Evolutionary conservation across 202 grass and related monocot genomes (phyloP).

Genomic region (Zizania palustris): DNA sequence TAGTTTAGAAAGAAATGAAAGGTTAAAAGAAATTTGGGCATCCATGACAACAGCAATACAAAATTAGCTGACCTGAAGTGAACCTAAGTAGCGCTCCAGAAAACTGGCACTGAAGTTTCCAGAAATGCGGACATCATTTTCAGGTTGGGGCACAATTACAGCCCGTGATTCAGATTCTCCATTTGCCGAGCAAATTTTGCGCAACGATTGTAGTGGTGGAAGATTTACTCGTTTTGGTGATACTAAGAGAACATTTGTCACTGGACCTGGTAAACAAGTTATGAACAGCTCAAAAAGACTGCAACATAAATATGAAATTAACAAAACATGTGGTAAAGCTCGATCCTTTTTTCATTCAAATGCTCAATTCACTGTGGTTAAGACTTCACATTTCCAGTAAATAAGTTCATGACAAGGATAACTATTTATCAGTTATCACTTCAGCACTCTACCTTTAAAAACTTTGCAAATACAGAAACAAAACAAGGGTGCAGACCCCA

Average conservation of each 20-base stretch:
- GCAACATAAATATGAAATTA: constrained; percentile 15
- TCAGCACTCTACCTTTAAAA: background rate
- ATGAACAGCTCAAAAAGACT: constrained; percentile 1
- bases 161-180: constrained; percentile 39
- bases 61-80: constrained; percentile 49
- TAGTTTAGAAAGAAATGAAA: constrained; percentile 8
- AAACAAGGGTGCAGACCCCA: background rate
- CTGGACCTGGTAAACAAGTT: constrained; percentile 50
- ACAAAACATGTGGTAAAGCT: background rate
- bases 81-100: constrained; percentile 40
- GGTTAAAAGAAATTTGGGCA: background rate
- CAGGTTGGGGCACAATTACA: constrained; percentile 48
- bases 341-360: background rate
- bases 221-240: constrained; percentile 41
- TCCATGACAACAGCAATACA: constrained; percentile 11
- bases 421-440: background rate
- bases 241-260: constrained; percentile 65
- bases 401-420: background rate
- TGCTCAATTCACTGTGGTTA: background rate
- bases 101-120: constrained; percentile 42
- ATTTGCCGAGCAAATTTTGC: constrained; percentile 50
- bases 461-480: background rate
- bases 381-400: background rate
- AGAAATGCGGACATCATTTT: constrained; percentile 36
- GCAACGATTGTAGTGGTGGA: constrained; percentile 42